Conservation (phyloP, 441 rosid species). For the Dalechampia spathulata region DNA sequence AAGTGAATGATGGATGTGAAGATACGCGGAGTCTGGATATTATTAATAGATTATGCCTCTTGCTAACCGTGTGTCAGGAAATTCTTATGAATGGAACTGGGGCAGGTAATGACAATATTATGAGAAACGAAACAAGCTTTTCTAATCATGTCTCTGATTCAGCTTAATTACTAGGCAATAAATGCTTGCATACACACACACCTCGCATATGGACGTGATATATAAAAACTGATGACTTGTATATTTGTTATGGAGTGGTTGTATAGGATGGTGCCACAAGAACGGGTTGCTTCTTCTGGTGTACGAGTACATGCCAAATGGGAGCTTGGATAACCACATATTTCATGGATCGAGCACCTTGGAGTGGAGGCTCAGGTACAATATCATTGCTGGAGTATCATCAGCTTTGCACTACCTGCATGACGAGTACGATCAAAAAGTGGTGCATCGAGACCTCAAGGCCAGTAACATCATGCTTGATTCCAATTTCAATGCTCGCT, state of each 20-base stretch:
- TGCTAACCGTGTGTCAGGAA: no score
- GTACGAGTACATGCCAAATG: constrained; percentile 50
- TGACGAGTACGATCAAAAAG: constrained; percentile 42
- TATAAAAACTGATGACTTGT: no score
- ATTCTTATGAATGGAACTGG: no score
- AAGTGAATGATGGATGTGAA: no score
- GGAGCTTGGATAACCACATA: constrained; percentile 43
- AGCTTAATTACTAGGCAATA: no score
- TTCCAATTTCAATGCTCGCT: constrained; percentile 37
- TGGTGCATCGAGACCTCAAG: constrained; percentile 52
- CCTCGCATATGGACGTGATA: no score
- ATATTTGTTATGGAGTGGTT: not conserved
- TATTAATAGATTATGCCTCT: no score
- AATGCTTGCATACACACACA: no score
- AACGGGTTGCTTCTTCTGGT: constrained; percentile 40
- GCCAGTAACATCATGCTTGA: constrained; percentile 55
- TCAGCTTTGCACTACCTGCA: constrained; percentile 54
- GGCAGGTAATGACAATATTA: no score
- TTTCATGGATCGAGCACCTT: constrained; percentile 21
- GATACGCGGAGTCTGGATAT: no score
- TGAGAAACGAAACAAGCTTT: no score
- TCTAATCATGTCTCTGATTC: no score
- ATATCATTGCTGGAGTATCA: constrained; percentile 40
- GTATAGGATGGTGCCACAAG: constrained; percentile 47
- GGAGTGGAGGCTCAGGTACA: constrained; percentile 33